Percentiles rank a stretch among this genome's conserved stretches.
These are phyloP conservation scores for Pythium diclinum DNA, from an alignment of 352 stramenopile species.

Conservation along the genomic window DNA sequence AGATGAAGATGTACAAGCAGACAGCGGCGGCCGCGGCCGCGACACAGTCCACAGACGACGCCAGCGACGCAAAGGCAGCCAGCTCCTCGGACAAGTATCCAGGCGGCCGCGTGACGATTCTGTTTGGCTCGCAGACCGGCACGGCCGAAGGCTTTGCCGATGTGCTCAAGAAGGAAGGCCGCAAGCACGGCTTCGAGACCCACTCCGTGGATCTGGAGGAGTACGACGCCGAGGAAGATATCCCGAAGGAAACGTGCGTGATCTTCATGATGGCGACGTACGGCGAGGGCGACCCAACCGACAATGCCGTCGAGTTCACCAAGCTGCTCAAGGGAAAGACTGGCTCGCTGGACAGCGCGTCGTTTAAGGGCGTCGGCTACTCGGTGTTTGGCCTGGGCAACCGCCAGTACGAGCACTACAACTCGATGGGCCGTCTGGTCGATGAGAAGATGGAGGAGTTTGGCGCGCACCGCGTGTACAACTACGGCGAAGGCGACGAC, in stretches of 20 bases:
- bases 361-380: slow-evolving; percentile 78
- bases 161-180: slow-evolving; percentile 88
- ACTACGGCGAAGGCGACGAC: slow-evolving; percentile 96
- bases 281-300: slow-evolving; percentile 97
- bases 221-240: slow-evolving; percentile 73
- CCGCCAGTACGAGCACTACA: slow-evolving; percentile 98
- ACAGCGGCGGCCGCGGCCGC: slow-evolving; percentile 34
- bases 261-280: slow-evolving; percentile 98
- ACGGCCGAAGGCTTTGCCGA: slow-evolving; percentile 97
- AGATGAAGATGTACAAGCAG: slow-evolving; percentile 85
- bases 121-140: slow-evolving; percentile 97
- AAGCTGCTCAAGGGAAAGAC: slow-evolving; percentile 86
- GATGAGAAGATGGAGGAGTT: slow-evolving; percentile 85
- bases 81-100: slow-evolving; percentile 34
- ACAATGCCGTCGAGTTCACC: slow-evolving; percentile 95
- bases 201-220: slow-evolving; percentile 95
- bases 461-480: slow-evolving; percentile 81
- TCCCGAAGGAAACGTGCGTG: slow-evolving; percentile 55
- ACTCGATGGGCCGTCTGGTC: slow-evolving; percentile 92
- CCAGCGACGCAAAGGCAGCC: not conserved
- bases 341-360: slow-evolving; percentile 15
- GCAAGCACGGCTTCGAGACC: slow-evolving; percentile 83
- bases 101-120: slow-evolving; percentile 83
- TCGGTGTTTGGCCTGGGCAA: slow-evolving; percentile 98
- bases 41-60: not conserved